Evolutionary conservation across 2,329 filamentous ascomycete genomes (phyloP).

Genomic region (Aspergillus piperis): DNA sequence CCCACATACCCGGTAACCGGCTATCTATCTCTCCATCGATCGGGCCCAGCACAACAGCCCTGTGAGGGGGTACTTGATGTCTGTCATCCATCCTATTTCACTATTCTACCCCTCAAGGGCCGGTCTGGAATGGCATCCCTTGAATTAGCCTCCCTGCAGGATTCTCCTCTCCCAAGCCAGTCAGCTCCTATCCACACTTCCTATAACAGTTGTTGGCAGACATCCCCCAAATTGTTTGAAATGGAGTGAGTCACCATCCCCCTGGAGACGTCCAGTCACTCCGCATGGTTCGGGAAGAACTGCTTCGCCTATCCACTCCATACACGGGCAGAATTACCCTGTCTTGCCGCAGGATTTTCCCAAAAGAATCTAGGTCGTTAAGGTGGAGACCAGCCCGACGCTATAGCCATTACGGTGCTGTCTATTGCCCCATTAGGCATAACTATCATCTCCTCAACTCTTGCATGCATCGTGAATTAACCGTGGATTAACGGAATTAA

Average conservation of each 20-base stretch:
- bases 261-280: neutral
- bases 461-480: too few species aligned
- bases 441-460: too few species aligned
- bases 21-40: neutral
- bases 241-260: neutral
- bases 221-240: neutral
- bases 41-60: neutral
- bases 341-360: too few species aligned
- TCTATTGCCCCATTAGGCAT: too few species aligned
- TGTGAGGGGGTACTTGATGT: neutral
- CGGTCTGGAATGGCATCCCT: too few species aligned
- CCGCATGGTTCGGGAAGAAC: too few species aligned
- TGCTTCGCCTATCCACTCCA: too few species aligned
- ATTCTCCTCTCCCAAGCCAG: neutral
- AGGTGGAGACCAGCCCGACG: too few species aligned
- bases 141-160: neutral
- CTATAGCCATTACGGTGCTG: too few species aligned
- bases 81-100: neutral
- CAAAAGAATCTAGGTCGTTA: too few species aligned
- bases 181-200: neutral
- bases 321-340: too few species aligned
- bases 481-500: too few species aligned
- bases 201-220: neutral
- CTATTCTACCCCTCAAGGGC: neutral
- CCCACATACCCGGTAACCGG: neutral